Percentiles rank a stretch among this genome's conserved stretches.
phyloP scores from a whole-genome alignment of 2,329 filamentous ascomycete species.

The Septoria linicola region DNA sequence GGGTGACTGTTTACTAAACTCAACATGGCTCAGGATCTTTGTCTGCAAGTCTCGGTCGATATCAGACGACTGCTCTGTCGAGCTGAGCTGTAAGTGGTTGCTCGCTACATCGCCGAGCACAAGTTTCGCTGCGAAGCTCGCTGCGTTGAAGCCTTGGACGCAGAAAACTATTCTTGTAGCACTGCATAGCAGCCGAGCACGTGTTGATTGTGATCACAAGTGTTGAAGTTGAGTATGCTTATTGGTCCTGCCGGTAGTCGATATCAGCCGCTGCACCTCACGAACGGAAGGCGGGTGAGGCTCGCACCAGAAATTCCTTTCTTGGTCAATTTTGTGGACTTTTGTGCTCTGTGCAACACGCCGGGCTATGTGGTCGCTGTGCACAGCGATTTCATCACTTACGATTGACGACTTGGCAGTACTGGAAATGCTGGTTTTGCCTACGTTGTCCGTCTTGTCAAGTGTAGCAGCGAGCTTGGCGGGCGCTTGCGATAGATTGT shows the following conservation, averaged over 20 bases:
- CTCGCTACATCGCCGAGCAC: neutral
- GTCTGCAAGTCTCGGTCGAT: no score
- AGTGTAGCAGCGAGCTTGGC: constrained; percentile 2
- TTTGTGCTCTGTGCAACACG: neutral
- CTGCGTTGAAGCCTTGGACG: constrained; percentile 2
- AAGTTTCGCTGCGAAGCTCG: neutral
- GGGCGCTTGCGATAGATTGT: constrained; percentile 10
- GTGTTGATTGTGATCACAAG: neutral
- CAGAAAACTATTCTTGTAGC: neutral
- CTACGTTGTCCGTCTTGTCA: neutral
- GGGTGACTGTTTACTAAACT: neutral
- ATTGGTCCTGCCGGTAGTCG: neutral
- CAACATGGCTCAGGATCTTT: neutral
- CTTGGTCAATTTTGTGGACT: neutral
- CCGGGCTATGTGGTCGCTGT: neutral
- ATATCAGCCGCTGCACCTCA: neutral
- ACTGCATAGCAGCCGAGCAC: neutral
- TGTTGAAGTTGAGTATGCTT: neutral
- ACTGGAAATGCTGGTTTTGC: neutral
- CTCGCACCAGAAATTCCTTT: neutral
- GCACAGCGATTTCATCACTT: neutral
- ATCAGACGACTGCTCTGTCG: neutral
- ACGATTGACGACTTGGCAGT: constrained; percentile 1
- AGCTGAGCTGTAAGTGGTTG: neutral
- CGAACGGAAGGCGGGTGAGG: no score